phyloP scores from a whole-genome alignment of 768 basidiomycete genomes.

The Kwoniella shandongensis region DNA sequence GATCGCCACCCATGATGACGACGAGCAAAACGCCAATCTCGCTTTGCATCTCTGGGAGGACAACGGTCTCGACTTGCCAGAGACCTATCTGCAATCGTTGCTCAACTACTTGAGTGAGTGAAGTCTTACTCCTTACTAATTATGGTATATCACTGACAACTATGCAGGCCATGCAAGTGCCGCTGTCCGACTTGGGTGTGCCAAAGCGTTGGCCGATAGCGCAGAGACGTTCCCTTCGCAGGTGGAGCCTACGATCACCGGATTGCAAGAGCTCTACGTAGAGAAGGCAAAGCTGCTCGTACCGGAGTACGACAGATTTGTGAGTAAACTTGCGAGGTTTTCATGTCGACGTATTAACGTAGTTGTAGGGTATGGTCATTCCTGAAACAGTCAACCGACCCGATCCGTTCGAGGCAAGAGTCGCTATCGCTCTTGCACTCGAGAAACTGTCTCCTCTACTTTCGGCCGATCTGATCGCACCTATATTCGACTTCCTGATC shows the following conservation, averaged over 20 bases:
- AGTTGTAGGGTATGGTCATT: slow-evolving; percentile 84
- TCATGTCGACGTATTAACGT: neutral
- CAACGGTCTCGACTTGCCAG: slow-evolving; percentile 84
- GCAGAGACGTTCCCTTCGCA: slow-evolving; percentile 70
- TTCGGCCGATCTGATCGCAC: slow-evolving; percentile 62
- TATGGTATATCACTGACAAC: slow-evolving; percentile 3
- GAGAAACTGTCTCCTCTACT: slow-evolving; percentile 68
- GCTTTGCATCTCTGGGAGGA: slow-evolving; percentile 89
- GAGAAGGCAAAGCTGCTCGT: slow-evolving; percentile 86
- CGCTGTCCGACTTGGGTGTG: slow-evolving; percentile 73
- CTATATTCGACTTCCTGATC: slow-evolving; percentile 83
- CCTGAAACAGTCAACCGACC: slow-evolving; percentile 76
- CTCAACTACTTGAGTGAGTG: slow-evolving; percentile 68
- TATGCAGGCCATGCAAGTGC: slow-evolving; percentile 69
- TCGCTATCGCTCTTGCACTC: slow-evolving; percentile 71
- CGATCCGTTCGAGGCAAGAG: slow-evolving; percentile 84
- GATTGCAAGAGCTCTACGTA: slow-evolving; percentile 71
- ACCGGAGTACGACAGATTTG: slow-evolving; percentile 91
- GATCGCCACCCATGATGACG: slow-evolving; percentile 83
- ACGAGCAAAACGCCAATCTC: slow-evolving; percentile 81
- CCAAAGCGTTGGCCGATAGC: slow-evolving; percentile 73
- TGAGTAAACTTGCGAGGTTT: slow-evolving; percentile 59
- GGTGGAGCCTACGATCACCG: slow-evolving; percentile 55
- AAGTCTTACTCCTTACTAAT: neutral
- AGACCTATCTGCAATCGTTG: slow-evolving; percentile 63